Conservation (phyloP, 2,329 filamentous ascomycete genomes). For the Leptographium procerum region DNA sequence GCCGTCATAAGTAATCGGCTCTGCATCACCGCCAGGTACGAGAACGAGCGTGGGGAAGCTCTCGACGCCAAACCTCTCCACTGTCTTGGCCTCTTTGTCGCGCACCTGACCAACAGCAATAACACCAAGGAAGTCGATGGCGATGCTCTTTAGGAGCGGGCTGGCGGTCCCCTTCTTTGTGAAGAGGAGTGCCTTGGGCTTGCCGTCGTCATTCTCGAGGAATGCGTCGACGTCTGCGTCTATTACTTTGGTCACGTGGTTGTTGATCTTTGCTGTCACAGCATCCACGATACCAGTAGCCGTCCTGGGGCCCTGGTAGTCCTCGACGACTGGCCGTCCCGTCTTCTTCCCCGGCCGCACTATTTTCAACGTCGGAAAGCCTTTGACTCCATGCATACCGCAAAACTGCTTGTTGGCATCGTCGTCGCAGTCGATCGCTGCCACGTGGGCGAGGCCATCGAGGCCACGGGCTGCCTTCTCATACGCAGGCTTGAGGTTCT, state of each 20-base stretch:
- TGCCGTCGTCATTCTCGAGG: slow-evolving; percentile 56
- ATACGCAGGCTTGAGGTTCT: slow-evolving; percentile 90
- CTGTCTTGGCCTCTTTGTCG: slow-evolving; percentile 61
- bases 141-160: slow-evolving; percentile 68
- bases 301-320: slow-evolving; percentile 74
- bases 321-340: slow-evolving; percentile 71
- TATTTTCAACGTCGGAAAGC: slow-evolving; percentile 94
- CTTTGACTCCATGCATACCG: slow-evolving; percentile 73
- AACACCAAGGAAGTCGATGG: slow-evolving; percentile 79
- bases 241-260: slow-evolving; percentile 71
- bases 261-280: slow-evolving; percentile 78
- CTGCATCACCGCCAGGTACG: slow-evolving; percentile 57
- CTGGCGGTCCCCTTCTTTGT: slow-evolving; percentile 86
- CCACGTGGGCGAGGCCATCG: slow-evolving; percentile 86
- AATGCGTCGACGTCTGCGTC: slow-evolving; percentile 72
- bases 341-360: slow-evolving; percentile 66
- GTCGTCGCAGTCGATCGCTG: slow-evolving; percentile 89
- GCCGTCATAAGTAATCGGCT: slow-evolving; percentile 64
- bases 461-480: slow-evolving; percentile 87
- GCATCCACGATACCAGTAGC: slow-evolving; percentile 83
- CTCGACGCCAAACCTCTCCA: slow-evolving; percentile 63
- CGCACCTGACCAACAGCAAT: slow-evolving; percentile 75
- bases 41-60: slow-evolving; percentile 75
- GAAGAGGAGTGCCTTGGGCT: slow-evolving; percentile 80
- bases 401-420: slow-evolving; percentile 86